Conservation (phyloP, 257 asterid genomes). For the Ocimum tenuiflorum region DNA sequence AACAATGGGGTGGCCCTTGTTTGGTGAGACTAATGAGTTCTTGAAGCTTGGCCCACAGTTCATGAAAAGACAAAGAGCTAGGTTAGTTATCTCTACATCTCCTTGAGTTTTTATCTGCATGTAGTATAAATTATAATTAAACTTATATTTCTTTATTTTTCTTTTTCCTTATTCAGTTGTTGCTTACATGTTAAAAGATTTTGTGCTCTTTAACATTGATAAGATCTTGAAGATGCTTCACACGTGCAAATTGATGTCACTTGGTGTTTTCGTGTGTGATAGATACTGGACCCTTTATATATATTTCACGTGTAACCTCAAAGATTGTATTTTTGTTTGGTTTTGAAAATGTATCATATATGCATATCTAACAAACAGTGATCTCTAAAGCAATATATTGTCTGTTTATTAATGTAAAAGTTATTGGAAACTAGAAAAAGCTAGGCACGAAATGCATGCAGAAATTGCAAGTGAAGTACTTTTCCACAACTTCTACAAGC, state of each 20-base stretch:
- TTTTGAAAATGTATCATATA: too few relatives aligned
- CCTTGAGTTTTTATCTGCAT: not conserved
- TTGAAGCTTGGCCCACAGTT: constrained; percentile 56
- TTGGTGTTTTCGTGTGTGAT: too few relatives aligned
- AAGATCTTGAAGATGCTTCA: too few relatives aligned
- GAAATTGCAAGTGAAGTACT: constrained; percentile 3
- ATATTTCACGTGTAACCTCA: too few relatives aligned
- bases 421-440: not conserved
- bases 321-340: too few relatives aligned
- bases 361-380: not conserved
- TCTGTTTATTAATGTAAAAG: constrained; percentile 6
- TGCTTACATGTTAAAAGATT: not conserved
- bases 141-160: too few relatives aligned
- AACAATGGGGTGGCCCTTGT: constrained; percentile 76
- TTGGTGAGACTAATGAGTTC: constrained; percentile 61
- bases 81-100: constrained; percentile 31
- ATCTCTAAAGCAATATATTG: not conserved
- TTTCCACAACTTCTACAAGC: not conserved
- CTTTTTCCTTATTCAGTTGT: too few relatives aligned
- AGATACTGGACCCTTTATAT: not conserved
- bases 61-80: constrained; percentile 49
- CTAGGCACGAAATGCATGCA: constrained; percentile 15
- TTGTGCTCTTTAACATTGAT: not conserved
- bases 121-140: not conserved
- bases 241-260: too few relatives aligned